Evolutionary conservation across 169 alveolate genomes (phyloP), one percentile per base, ranked within the genome.

Genomic region (Cryptosporidium muris): DNA sequence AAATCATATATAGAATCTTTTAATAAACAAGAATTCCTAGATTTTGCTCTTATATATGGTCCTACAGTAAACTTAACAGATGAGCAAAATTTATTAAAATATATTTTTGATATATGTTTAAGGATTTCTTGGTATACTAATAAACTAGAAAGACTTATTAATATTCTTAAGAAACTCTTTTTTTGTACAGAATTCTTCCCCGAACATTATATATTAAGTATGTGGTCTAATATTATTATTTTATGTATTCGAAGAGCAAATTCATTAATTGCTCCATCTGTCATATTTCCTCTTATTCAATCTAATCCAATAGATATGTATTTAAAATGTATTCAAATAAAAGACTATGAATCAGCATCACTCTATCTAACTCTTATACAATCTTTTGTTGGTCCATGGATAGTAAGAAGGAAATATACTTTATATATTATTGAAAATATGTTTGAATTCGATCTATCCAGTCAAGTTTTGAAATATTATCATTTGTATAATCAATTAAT

Each of bases 201-300:
- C 25, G 11, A 45, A 38, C 1, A 37, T 14, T 1, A 14, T 25
- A 37, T n/a, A 16, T 40, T 42, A 45, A 43, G 45, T 2, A 43
- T 74, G 8, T 60, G 54, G 9, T 25, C 85, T n/a, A 25, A 58
- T 42, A 16, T 74, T 6, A 51, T 60, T 25, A 60, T 74, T 34
- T 74, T 68, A 16, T 34, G 54, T n/a, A 36, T 62, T 12, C 40
- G 85, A 48, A 74, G 60, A 42, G 60, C 60, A 4, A 68, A 74
- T 49, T 60, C 85, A 4, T 16, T 74, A 7, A 60, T 74, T 74
- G 66, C 67, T 42, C 74, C 85, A 43, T 74, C 74, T 42, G 60
- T 74, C 9, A 25, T 74, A 45, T 74, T 74, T 60, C 85, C 85
- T 45, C 16, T 43, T 16, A 45, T 74, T 14, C 11, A 45, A 16